These are phyloP conservation scores for Cymbopogon citratus DNA, from an alignment of 176 grass and related monocot species.

Conservation along the genomic window DNA sequence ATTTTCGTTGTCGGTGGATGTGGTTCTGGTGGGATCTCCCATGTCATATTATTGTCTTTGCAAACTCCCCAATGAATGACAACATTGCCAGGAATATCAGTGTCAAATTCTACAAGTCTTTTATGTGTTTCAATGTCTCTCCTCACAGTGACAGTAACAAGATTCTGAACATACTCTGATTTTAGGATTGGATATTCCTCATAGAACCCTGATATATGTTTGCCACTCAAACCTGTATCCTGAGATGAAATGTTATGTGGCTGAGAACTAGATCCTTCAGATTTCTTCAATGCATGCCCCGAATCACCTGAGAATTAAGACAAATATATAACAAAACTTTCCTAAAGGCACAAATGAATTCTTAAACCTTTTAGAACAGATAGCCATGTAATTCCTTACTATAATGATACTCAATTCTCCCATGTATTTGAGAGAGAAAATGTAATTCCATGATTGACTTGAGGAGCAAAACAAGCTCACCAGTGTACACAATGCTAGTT, in stretches of 20 bases:
- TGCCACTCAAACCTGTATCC: slow-evolving; percentile 27
- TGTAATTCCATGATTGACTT: slow-evolving; percentile 4
- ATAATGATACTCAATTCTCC: neutral
- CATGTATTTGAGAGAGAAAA: neutral
- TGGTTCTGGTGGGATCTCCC: slow-evolving; percentile 76
- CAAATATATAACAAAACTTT: slow-evolving; percentile 37
- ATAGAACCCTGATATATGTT: slow-evolving; percentile 49
- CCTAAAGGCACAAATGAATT: slow-evolving; percentile 20
- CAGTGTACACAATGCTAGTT: neutral
- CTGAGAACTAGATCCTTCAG: slow-evolving; percentile 36
- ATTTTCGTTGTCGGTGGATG: slow-evolving; percentile 73
- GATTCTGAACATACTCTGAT: slow-evolving; percentile 64
- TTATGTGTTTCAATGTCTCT: slow-evolving; percentile 44
- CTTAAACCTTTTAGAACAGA: slow-evolving; percentile 12
- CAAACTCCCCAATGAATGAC: slow-evolving; percentile 90
- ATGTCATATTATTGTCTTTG: slow-evolving; percentile 59
- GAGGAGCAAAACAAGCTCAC: slow-evolving; percentile 8
- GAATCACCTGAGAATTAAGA: slow-evolving; percentile 40
- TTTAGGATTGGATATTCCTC: slow-evolving; percentile 75
- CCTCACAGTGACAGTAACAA: slow-evolving; percentile 60
- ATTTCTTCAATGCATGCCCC: slow-evolving; percentile 32
- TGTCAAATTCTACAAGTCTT: slow-evolving; percentile 72
- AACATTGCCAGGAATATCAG: slow-evolving; percentile 84
- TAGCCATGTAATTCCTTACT: neutral
- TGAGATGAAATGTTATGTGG: slow-evolving; percentile 16